Evolutionary conservation across 345 rosid species (phyloP).

Genomic region (Sonneratia caseolaris): DNA sequence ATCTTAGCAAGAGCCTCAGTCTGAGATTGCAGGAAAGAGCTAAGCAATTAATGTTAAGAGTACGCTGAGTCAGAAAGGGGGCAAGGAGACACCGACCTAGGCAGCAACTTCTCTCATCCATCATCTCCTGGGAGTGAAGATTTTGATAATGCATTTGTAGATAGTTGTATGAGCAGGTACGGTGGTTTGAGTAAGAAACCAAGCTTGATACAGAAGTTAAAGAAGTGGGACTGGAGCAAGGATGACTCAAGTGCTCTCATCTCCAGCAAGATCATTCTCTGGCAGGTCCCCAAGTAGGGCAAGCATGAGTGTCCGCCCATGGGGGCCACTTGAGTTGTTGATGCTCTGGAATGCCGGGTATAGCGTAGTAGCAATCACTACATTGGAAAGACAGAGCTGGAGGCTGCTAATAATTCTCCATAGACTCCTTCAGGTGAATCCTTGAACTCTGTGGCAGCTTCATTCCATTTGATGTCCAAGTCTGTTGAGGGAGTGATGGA

Average conservation of each 20-base stretch:
- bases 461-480: conserved; percentile 87
- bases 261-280: conserved; percentile 71
- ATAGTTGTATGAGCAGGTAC: conserved; percentile 66
- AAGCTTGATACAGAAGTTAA: conserved; percentile 66
- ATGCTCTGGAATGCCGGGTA: conserved; percentile 85
- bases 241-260: conserved; percentile 65
- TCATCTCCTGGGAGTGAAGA: conserved; percentile 94
- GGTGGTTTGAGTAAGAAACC: conserved; percentile 70
- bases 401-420: conserved; percentile 48
- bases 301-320: conserved; percentile 49
- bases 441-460: conserved; percentile 52
- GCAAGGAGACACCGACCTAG: conserved; percentile 84
- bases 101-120: conserved; percentile 79
- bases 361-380: conserved; percentile 55
- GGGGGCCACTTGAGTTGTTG: conserved; percentile 82
- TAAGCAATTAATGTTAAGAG: conserved; percentile 68
- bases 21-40: conserved; percentile 86
- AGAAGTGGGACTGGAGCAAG: conserved; percentile 83
- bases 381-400: conserved; percentile 69
- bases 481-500: conserved; percentile 64
- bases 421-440: conserved; percentile 42
- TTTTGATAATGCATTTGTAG: conserved; percentile 74
- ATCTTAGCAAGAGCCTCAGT: conserved; percentile 75
- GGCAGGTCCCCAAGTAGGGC: conserved; percentile 68
- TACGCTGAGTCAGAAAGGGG: conserved; percentile 93